Base-by-base conservation (phyloP, 169 alveolate species). In the Eimeria praecox region DNA sequence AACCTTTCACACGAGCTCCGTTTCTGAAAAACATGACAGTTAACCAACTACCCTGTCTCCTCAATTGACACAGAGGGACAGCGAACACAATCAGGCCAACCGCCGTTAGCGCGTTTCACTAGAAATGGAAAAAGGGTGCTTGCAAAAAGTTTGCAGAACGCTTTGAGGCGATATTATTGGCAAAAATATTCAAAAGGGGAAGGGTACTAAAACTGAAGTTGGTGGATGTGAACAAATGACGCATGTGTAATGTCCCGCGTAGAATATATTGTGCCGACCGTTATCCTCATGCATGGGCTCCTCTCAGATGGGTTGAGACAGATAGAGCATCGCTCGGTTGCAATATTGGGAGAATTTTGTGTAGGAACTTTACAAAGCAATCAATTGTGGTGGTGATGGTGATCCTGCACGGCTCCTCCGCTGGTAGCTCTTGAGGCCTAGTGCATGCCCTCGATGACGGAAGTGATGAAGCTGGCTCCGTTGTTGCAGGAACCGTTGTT, bases 171-270 rank as follows among this genome's bases (percentile, higher is more conserved):
- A 49, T 14, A 30, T 1, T 44, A 69, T 35, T 69, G 42, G 20
- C 20, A 40, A 40, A 42, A 75, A 35, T 38, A 75, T 42, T 75
- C 86, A 75, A 75, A 75, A 30, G 86, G 16, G 56, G 9, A 75
- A 75, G 35, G 40, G 35, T 40, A 9, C n/a, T 40, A 30, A 30
- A 38, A 38, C 46, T 12, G 0, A 33, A 75, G 56, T 80, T 42
- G 69, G 49, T 80, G 69, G 24, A 27, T 27, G 90, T 56, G 90
- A 80, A 33, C 90, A 80, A 8, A 49, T 80, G 90, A 80, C 90
- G 90, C 86, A 38, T n/a, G 35, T 38, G 86, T 40, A 2, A 2
- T 77, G 56, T 35, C 87, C 87, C 2, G 8, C 3, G 82, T 16
- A n/a, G 44, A 80, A 42, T 24, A 27, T 33, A 49, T 27, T 46